Evolutionary conservation across 179 eudicot species (phyloP).

Genomic region (Monotropa hypopitys): DNA sequence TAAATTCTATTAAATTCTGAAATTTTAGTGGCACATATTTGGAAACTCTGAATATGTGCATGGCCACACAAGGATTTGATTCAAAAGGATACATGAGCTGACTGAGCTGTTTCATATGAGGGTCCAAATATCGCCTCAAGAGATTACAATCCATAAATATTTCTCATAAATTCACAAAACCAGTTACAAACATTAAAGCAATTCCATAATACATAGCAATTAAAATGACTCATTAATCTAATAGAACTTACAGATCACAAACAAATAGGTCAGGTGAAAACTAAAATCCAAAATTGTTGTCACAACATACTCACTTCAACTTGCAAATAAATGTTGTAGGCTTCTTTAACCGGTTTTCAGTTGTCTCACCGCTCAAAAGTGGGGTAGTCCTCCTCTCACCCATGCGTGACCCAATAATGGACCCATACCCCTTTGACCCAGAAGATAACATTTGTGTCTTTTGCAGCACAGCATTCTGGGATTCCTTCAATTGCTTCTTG

Average conservation of each 20-base stretch:
- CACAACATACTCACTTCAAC: constrained; percentile 66
- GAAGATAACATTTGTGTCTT: constrained; percentile 56
- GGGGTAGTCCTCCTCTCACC: constrained; percentile 74
- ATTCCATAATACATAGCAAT: not conserved
- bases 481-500: constrained; percentile 64
- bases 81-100: not conserved
- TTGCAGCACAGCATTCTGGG: constrained; percentile 48
- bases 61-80: not conserved
- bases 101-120: not conserved
- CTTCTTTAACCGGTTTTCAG: constrained; percentile 86
- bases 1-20: not conserved
- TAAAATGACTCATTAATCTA: not conserved
- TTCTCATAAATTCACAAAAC: not conserved
- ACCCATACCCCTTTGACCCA: constrained; percentile 52
- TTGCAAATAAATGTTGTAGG: constrained; percentile 93
- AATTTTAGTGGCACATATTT: not conserved
- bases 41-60: not conserved
- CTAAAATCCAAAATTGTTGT: constrained; percentile 8
- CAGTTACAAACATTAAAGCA: not conserved
- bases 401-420: constrained; percentile 68
- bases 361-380: constrained; percentile 63
- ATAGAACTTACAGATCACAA: not conserved
- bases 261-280: not conserved
- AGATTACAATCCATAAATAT: not conserved
- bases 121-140: not conserved